A percentile compares a stretch with the other conserved stretches of the same genome.
Conservation (phyloP, 805 yeast species). For the Candida nonsorbophila region DNA sequence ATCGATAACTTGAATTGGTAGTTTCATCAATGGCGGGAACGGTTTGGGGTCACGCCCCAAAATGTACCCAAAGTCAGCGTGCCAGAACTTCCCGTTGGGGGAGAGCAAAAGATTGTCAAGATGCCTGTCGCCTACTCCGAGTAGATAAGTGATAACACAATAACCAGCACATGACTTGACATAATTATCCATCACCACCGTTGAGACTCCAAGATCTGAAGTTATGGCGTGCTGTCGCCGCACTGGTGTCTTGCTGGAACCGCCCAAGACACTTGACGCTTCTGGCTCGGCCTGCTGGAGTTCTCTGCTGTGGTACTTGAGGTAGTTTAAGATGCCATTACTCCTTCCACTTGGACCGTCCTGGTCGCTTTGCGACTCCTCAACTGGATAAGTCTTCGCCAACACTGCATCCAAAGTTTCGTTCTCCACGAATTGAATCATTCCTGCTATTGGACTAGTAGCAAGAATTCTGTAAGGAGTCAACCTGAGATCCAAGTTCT, state of each 20-base stretch:
- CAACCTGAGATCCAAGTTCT: slow-evolving; percentile 80
- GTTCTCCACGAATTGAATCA: slow-evolving; percentile 91
- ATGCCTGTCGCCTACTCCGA: slow-evolving; percentile 98
- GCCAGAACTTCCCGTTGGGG: slow-evolving; percentile 85
- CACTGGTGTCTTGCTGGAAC: slow-evolving; percentile 5
- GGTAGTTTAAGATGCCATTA: slow-evolving; percentile 71
- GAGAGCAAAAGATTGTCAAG: slow-evolving; percentile 80
- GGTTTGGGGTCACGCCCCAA: slow-evolving; percentile 97
- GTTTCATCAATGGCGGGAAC: slow-evolving; percentile 96
- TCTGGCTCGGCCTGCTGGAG: slow-evolving; percentile 22
- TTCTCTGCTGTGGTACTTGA: slow-evolving; percentile 50
- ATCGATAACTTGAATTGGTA: slow-evolving; percentile 94
- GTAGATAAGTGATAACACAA: slow-evolving; percentile 88
- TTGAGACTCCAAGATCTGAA: slow-evolving; percentile 44
- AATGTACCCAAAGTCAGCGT: slow-evolving; percentile 96
- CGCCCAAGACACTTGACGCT: slow-evolving; percentile 13
- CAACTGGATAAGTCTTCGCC: slow-evolving; percentile 24
- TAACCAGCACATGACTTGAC: slow-evolving; percentile 96
- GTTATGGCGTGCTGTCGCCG: slow-evolving; percentile 24
- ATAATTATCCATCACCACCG: slow-evolving; percentile 85
- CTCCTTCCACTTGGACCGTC: slow-evolving; percentile 10
- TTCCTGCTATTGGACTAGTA: slow-evolving; percentile 86
- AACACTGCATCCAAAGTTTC: slow-evolving; percentile 80
- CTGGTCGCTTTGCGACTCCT: slow-evolving; percentile 4
- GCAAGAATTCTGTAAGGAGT: slow-evolving; percentile 90